These are phyloP conservation scores for Fusarium sp. DNA, from an alignment of 2,329 filamentous ascomycete species.

Conservation along the genomic window DNA sequence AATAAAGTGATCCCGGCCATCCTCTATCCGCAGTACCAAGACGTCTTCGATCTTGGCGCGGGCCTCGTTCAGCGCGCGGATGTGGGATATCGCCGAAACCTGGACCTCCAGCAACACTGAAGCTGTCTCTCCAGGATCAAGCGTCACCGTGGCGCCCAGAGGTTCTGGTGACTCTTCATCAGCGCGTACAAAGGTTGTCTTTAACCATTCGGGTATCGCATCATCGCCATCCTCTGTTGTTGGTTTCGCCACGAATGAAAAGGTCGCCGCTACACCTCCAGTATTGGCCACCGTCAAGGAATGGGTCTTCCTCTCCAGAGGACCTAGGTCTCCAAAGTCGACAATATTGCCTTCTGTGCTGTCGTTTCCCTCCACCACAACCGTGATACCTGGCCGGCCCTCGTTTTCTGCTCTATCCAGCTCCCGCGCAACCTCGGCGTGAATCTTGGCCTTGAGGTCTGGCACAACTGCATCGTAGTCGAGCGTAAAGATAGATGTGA, in stretches of 20 bases:
- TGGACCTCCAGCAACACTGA: slow-evolving; percentile 75
- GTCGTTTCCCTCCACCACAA: slow-evolving; percentile 76
- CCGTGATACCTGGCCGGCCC: slow-evolving; percentile 81
- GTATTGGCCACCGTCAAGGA: slow-evolving; percentile 92
- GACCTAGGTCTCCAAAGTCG: slow-evolving; percentile 82
- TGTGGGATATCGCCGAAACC: slow-evolving; percentile 72
- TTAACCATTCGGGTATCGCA: slow-evolving; percentile 73
- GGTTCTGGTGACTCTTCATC: slow-evolving; percentile 48
- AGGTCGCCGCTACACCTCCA: slow-evolving; percentile 80
- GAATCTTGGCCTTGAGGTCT: slow-evolving; percentile 83
- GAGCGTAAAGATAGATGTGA: slow-evolving; percentile 84
- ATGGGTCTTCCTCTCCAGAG: slow-evolving; percentile 72
- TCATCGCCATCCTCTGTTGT: slow-evolving; percentile 57
- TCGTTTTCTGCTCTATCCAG: slow-evolving; percentile 94
- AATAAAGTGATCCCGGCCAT: slow-evolving; percentile 92
- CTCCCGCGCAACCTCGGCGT: slow-evolving; percentile 88
- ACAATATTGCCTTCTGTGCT: slow-evolving; percentile 67
- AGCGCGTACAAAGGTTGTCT: slow-evolving; percentile 68
- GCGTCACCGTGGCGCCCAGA: slow-evolving; percentile 66
- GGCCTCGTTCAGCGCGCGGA: slow-evolving; percentile 78
- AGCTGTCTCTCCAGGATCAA: slow-evolving; percentile 88
- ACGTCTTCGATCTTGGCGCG: slow-evolving; percentile 81
- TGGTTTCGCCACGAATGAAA: slow-evolving; percentile 83
- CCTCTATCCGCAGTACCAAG: slow-evolving; percentile 83
- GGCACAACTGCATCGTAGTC: slow-evolving; percentile 89